A percentile compares a stretch with the other conserved stretches of the same genome.
Evolutionary conservation across 192 early-diverging fungal genomes (phyloP).

Genomic region (Entophlyctis helioformis): DNA sequence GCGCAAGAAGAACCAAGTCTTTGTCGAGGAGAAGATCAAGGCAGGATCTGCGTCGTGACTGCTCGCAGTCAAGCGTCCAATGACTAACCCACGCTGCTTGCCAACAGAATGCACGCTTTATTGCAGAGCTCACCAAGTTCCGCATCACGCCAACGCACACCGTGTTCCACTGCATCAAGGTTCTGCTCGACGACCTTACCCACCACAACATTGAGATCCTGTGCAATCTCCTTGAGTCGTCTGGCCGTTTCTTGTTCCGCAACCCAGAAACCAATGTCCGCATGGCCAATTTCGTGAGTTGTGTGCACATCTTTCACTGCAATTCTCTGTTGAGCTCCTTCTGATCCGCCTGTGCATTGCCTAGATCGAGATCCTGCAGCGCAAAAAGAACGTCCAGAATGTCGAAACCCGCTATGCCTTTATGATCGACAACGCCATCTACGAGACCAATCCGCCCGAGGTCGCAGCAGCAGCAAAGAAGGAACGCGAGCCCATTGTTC

Average conservation of each 20-base stretch:
- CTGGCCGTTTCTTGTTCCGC: conserved; percentile 77
- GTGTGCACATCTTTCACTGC: neutral
- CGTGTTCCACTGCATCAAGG: conserved; percentile 75
- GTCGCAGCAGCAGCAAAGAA: conserved; percentile 47
- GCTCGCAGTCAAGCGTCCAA: neutral
- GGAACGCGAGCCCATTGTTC: conserved; percentile 67
- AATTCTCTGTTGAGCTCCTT: too few relatives aligned
- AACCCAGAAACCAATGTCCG: conserved; percentile 61
- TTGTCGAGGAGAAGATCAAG: conserved; percentile 66
- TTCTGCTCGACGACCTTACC: conserved; percentile 75
- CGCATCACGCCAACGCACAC: conserved; percentile 65
- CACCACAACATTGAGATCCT: conserved; percentile 74
- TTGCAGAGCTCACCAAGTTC: conserved; percentile 93
- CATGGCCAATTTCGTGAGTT: conserved; percentile 39
- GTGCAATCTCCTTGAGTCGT: conserved; percentile 73
- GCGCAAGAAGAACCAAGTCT: conserved; percentile 55
- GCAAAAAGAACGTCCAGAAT: conserved; percentile 75
- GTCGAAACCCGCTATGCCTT: conserved; percentile 70
- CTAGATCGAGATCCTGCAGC: conserved; percentile 78
- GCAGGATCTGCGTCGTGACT: too few relatives aligned
- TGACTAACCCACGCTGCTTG: neutral
- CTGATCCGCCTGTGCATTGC: neutral
- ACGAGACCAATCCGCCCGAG: conserved; percentile 78
- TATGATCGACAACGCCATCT: conserved; percentile 92
- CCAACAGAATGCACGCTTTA: conserved; percentile 62